Evolutionary conservation across 2,329 filamentous ascomycete genomes (phyloP), one percentile per base, ranked within the genome.

Genomic region (Fusarium brachygibbosum): DNA sequence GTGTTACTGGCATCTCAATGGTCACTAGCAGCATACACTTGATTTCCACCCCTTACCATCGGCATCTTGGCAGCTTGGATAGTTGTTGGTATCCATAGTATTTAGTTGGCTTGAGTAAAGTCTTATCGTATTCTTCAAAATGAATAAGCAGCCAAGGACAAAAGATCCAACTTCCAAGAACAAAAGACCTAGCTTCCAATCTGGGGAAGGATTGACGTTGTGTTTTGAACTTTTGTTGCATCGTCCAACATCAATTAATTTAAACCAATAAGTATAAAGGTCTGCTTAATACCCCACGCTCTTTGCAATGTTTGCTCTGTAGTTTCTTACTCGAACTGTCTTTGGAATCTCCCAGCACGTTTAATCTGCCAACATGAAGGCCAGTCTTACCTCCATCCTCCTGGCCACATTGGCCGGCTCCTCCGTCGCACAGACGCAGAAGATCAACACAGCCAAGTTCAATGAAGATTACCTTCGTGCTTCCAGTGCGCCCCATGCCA

Each of bases 141-240:
- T 16, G 35, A 32, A 25, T 25, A 42, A 42, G 35, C 14, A 16
- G 58, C 58, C 58, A 61, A 61, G 55, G 6, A 13, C 52, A 58
- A 58, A 58, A 58, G 56, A 32, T 13, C 55, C 55, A 31, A n/a
- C n/a, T 55, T 25, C 51, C 52, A 38, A 41, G 38, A 38, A 41
- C 35, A 59, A 61, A 61, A 61, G 31, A n/a, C 14, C 55, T 28
- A 61, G 55, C 55, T 61, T 61, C 58, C 55, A 41, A 19, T 60
- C 35, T 7, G 4, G 35, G 58, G 6, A 16, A 34, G 16, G 58
- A 61, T 61, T 40, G 19, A 0, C 55, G 5, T 17, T 0, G 12
- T 21, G 23, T 25, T 13, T 2, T 10, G 4, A 25, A 14, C 3
- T 25, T 8, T 8, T 21, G 23, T 25, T 4, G 25, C 17, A 45